Evolutionary conservation across 495 filamentous ascomycete species (phyloP).

Genomic region (Hypoxylon cercidicola): DNA sequence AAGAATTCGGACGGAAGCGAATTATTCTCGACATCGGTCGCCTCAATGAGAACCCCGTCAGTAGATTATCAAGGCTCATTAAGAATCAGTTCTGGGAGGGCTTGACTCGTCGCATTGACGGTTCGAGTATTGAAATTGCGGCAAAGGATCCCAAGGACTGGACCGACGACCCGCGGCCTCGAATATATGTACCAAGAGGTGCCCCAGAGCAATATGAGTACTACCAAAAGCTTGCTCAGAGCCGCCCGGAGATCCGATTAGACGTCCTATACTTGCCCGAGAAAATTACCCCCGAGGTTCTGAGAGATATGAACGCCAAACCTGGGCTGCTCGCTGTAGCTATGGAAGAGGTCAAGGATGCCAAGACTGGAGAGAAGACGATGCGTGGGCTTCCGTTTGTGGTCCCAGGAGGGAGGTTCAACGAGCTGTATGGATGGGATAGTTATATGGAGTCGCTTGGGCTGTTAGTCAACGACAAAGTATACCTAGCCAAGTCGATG

Average conservation of each 20-base stretch:
- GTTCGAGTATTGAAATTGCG: conserved; percentile 83
- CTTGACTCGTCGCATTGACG: conserved; percentile 88
- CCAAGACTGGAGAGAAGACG: conserved; percentile 70
- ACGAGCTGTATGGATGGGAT: conserved; percentile 97
- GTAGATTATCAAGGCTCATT: conserved; percentile 85
- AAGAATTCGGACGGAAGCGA: conserved; percentile 82
- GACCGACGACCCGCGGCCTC: conserved; percentile 83
- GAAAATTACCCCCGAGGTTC: conserved; percentile 78
- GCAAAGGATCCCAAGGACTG: conserved; percentile 91
- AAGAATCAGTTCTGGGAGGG: conserved; percentile 89
- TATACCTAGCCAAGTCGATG: conserved; percentile 90
- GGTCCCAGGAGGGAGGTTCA: conserved; percentile 95
- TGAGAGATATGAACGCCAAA: conserved; percentile 76
- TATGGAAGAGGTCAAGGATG: conserved; percentile 79
- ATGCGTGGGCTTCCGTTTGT: conserved; percentile 90
- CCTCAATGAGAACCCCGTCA: conserved; percentile 91
- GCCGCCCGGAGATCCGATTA: conserved; percentile 81
- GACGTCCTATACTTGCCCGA: conserved; percentile 83
- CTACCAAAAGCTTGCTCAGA: conserved; percentile 77
- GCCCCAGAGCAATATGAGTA: conserved; percentile 89
- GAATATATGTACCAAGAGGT: conserved; percentile 91
- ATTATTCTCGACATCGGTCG: conserved; percentile 88
- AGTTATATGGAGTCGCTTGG: conserved; percentile 96
- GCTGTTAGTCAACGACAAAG: conserved; percentile 80
- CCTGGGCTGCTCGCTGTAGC: conserved; percentile 90